A percentile compares a stretch with the other conserved stretches of the same genome.
phyloP scores from a whole-genome alignment of 2,329 filamentous ascomycete genomes.

The Xylaria sp. region DNA sequence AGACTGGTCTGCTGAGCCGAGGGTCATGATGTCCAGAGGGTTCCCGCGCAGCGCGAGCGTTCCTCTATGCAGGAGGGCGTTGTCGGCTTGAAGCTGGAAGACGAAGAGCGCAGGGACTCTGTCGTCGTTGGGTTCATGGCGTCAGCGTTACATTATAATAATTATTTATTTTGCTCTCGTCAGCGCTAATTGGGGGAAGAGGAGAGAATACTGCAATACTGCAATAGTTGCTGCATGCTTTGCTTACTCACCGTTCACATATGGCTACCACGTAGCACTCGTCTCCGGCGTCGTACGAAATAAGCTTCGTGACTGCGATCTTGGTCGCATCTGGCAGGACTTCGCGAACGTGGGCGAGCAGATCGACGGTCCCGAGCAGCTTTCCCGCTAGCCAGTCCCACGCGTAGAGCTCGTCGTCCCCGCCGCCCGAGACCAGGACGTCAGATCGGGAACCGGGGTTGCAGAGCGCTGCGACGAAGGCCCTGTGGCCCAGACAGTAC shows the following conservation, averaged over 20 bases:
- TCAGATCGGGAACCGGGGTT: slow-evolving; percentile 65
- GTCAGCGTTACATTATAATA: slow-evolving; percentile 3
- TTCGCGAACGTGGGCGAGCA: slow-evolving; percentile 59
- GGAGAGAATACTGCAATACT: neutral
- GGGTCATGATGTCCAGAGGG: slow-evolving; percentile 65
- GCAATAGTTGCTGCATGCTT: neutral
- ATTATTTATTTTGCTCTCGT: slow-evolving; percentile 30
- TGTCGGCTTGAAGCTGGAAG: slow-evolving; percentile 65
- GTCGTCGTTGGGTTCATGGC: slow-evolving; percentile 8
- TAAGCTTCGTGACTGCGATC: slow-evolving; percentile 60
- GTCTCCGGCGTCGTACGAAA: slow-evolving; percentile 46
- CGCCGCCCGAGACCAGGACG: slow-evolving; percentile 86
- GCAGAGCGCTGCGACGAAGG: slow-evolving; percentile 84
- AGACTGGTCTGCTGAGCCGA: slow-evolving; percentile 27
- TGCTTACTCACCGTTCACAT: slow-evolving; percentile 57
- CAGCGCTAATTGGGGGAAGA: slow-evolving; percentile 17
- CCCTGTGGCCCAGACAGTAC: slow-evolving; percentile 87
- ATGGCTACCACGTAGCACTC: slow-evolving; percentile 53
- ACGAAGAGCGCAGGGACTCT: slow-evolving; percentile 73
- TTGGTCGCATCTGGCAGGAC: slow-evolving; percentile 52
- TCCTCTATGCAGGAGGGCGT: slow-evolving; percentile 60
- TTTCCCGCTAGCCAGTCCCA: slow-evolving; percentile 80
- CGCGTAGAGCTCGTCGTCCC: slow-evolving; percentile 79
- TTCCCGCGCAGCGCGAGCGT: slow-evolving; percentile 71
- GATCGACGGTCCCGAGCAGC: slow-evolving; percentile 64